These are phyloP conservation scores for Termitomyces sp. DNA, from an alignment of 768 basidiomycete species.

Conservation along the genomic window DNA sequence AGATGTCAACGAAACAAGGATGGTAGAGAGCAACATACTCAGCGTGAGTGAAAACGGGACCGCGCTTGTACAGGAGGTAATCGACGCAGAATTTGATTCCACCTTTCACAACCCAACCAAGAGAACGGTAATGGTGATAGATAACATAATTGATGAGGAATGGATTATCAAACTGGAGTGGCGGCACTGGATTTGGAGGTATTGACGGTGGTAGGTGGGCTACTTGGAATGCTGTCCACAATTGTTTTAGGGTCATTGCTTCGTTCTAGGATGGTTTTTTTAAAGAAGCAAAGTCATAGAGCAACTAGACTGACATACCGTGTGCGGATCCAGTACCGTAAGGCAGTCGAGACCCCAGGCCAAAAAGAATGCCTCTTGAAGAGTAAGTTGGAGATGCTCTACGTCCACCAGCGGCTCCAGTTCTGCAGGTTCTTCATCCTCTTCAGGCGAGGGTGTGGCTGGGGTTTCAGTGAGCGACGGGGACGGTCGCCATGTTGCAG, in stretches of 20 bases:
- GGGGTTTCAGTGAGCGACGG: slow-evolving; percentile 18
- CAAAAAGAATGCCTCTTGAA: slow-evolving; percentile 89
- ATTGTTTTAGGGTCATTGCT: slow-evolving; percentile 52
- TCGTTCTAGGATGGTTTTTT: slow-evolving; percentile 39
- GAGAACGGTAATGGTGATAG: slow-evolving; percentile 93
- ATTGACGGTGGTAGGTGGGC: slow-evolving; percentile 45
- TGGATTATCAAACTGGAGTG: slow-evolving; percentile 79
- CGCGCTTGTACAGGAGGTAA: slow-evolving; percentile 90
- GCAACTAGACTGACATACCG: slow-evolving; percentile 43
- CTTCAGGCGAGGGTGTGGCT: slow-evolving; percentile 25
- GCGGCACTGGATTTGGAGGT: slow-evolving; percentile 24
- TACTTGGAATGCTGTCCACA: slow-evolving; percentile 66
- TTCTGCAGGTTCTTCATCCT: slow-evolving; percentile 32
- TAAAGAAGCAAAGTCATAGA: slow-evolving; percentile 1
- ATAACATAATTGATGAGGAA: slow-evolving; percentile 87
- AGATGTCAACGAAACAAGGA: neutral
- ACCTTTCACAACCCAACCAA: slow-evolving; percentile 95
- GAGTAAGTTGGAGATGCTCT: slow-evolving; percentile 89
- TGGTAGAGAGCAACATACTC: slow-evolving; percentile 57
- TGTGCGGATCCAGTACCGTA: slow-evolving; percentile 60
- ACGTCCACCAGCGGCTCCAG: slow-evolving; percentile 62
- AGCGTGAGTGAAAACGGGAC: slow-evolving; percentile 93
- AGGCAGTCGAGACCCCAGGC: slow-evolving; percentile 84
- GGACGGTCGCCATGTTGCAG: slow-evolving; percentile 74
- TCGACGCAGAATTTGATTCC: slow-evolving; percentile 98